Evolutionary conservation across 208 protist species (phyloP).

Genomic region (Entamoeba invadens): DNA sequence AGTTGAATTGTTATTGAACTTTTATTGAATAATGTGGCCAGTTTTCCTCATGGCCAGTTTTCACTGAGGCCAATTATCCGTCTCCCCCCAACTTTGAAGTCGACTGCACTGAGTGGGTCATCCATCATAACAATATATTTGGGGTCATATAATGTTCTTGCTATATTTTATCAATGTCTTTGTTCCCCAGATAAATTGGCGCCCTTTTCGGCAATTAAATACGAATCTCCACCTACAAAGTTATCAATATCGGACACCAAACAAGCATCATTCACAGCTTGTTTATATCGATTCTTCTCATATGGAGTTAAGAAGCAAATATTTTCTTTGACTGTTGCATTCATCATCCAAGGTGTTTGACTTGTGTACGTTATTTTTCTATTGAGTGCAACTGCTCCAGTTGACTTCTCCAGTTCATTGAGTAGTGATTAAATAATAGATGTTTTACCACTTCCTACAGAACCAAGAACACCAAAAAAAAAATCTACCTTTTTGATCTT

Average conservation of each 20-base stretch:
- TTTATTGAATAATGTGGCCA: no score
- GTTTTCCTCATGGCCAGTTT: no score
- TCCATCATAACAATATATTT: conserved; percentile 17
- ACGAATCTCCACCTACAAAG: conserved; percentile 57
- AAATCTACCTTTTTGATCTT: background rate
- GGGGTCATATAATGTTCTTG: conserved; percentile 47
- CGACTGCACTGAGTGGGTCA: no score
- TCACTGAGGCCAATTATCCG: no score
- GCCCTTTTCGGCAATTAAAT: conserved; percentile 63
- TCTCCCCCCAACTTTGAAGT: background rate
- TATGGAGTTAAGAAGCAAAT: conserved; percentile 55
- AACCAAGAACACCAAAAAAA: background rate
- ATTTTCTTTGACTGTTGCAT: conserved; percentile 68
- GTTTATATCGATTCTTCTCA: conserved; percentile 35
- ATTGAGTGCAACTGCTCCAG: background rate
- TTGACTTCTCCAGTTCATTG: background rate
- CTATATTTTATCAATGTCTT: conserved; percentile 46
- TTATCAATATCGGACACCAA: conserved; percentile 58
- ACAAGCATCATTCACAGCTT: conserved; percentile 39
- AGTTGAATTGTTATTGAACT: no score
- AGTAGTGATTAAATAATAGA: background rate
- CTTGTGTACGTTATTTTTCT: conserved; percentile 56
- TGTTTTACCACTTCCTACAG: conserved; percentile 1
- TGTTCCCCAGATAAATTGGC: conserved; percentile 62
- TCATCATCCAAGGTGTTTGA: conserved; percentile 67